These are phyloP conservation scores for Hemileccinum impolitum DNA, from an alignment of 768 basidiomycete species.

Conservation along the genomic window DNA sequence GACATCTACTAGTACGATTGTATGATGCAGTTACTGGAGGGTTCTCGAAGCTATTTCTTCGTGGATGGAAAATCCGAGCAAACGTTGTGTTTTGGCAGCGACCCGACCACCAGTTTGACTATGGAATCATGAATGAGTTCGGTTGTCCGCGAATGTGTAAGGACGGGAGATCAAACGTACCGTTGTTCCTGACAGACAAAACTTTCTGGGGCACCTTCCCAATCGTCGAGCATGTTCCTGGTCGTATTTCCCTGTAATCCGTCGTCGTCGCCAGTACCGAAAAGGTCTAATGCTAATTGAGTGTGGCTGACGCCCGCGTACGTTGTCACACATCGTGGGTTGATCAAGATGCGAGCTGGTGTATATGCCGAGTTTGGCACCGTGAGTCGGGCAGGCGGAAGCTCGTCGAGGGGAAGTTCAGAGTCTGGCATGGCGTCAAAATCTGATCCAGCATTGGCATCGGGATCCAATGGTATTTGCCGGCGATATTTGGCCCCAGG, in stretches of 20 bases:
- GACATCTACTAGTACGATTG: conserved; percentile 2
- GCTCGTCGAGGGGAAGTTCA: conserved; percentile 35
- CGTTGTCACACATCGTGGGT: conserved; percentile 95
- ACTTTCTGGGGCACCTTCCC: conserved; percentile 95
- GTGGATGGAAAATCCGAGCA: conserved; percentile 81
- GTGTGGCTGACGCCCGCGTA: conserved; percentile 98
- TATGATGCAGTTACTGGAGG: neutral
- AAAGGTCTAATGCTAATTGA: conserved; percentile 90
- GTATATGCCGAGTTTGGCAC: conserved; percentile 88
- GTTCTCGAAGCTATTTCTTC: conserved; percentile 50
- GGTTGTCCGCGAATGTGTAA: neutral
- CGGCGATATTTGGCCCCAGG: conserved; percentile 32
- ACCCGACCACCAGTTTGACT: conserved; percentile 88
- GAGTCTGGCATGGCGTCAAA: conserved; percentile 82
- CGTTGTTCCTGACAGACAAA: conserved; percentile 97
- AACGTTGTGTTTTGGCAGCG: conserved; percentile 83
- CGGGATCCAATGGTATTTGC: conserved; percentile 47
- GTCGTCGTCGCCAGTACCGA: conserved; percentile 73
- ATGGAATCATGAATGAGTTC: conserved; percentile 1
- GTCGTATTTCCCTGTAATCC: conserved; percentile 40
- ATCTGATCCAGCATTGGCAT: conserved; percentile 83
- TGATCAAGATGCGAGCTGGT: conserved; percentile 89
- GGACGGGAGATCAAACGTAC: conserved; percentile 35
- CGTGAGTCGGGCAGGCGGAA: conserved; percentile 41
- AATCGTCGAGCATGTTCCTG: conserved; percentile 89